A percentile compares a stretch with the other conserved stretches of the same genome.
Evolutionary conservation across 2,329 filamentous ascomycete species (phyloP).

Genomic region (Triangularia verruculosa): DNA sequence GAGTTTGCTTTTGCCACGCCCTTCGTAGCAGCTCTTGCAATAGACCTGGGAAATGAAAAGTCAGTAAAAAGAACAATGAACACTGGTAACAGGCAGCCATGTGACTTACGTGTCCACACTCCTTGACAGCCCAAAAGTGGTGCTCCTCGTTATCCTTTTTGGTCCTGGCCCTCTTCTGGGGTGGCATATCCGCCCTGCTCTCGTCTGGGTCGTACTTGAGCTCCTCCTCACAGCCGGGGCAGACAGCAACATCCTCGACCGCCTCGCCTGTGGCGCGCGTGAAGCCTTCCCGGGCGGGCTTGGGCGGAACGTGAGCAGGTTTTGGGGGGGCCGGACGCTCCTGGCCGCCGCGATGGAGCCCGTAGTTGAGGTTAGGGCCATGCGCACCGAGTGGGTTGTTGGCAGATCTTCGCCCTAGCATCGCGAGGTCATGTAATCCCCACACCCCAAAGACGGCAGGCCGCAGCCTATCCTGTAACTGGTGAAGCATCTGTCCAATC

Average conservation of each 20-base stretch:
- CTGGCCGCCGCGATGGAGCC: slow-evolving; percentile 32
- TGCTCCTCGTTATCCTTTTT: slow-evolving; percentile 62
- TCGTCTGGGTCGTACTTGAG: slow-evolving; percentile 66
- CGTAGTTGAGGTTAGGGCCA: slow-evolving; percentile 35
- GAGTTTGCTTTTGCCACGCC: slow-evolving; percentile 41
- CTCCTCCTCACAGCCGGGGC: slow-evolving; percentile 83
- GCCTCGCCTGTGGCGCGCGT: slow-evolving; percentile 70
- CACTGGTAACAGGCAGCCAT: neutral
- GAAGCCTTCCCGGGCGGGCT: slow-evolving; percentile 70
- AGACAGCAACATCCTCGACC: slow-evolving; percentile 72
- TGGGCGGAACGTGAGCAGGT: slow-evolving; percentile 59
- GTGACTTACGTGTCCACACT: slow-evolving; percentile 78
- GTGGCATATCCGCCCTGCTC: slow-evolving; percentile 26
- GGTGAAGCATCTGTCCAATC: neutral
- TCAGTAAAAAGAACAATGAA: slow-evolving; percentile 3
- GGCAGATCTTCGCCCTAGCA: neutral
- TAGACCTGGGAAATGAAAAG: slow-evolving; percentile 50
- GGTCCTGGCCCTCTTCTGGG: slow-evolving; percentile 41
- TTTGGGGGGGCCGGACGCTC: slow-evolving; percentile 35
- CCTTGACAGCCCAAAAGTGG: slow-evolving; percentile 89
- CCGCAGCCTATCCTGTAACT: neutral
- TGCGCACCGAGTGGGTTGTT: slow-evolving; percentile 31
- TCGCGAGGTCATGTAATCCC: neutral
- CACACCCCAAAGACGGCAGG: neutral
- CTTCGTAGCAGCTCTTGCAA: slow-evolving; percentile 60